A percentile compares a stretch with the other conserved stretches of the same genome.
These are phyloP conservation scores for Candida ficus DNA, from an alignment of 805 yeast genomes.

Conservation along the genomic window DNA sequence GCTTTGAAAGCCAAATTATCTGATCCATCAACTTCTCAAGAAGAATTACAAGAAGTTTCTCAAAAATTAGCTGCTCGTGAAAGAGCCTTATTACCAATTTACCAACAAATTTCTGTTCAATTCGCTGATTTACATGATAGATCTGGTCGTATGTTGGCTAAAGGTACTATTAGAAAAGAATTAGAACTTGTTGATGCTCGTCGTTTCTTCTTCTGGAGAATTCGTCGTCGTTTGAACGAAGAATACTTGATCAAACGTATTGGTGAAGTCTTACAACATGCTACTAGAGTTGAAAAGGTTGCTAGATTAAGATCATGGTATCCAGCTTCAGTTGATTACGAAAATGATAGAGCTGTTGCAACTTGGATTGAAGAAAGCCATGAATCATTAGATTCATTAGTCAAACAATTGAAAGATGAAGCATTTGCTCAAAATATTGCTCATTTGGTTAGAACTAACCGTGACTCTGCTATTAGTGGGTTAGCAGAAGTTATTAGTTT, in stretches of 20 bases:
- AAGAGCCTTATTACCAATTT: conserved; percentile 73
- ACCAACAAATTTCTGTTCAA: conserved; percentile 88
- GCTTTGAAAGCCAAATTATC: conserved; percentile 58
- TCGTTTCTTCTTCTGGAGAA: conserved; percentile 98
- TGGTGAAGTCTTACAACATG: conserved; percentile 52
- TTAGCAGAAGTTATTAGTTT: conserved; percentile 48
- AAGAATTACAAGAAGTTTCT: conserved; percentile 60
- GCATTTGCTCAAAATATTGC: conserved; percentile 61
- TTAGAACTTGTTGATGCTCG: conserved; percentile 84
- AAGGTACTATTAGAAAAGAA: conserved; percentile 83
- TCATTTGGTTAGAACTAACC: conserved; percentile 50
- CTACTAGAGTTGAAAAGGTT: conserved; percentile 72
- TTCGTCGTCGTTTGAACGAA: conserved; percentile 91
- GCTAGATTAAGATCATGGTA: conserved; percentile 88
- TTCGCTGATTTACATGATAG: conserved; percentile 98
- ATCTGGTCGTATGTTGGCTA: conserved; percentile 95
- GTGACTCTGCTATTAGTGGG: conserved; percentile 49
- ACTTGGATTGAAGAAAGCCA: conserved; percentile 82
- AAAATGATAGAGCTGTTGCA: conserved; percentile 74
- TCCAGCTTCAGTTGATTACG: conserved; percentile 62
- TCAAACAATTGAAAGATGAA: conserved; percentile 63
- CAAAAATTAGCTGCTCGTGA: conserved; percentile 75
- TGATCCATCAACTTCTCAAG: conserved; percentile 48
- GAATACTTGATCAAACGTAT: conserved; percentile 78
- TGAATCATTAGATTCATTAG: conserved; percentile 49